Conservation (phyloP, 139 green algal species). For the Diplosphaera chodatii region DNA sequence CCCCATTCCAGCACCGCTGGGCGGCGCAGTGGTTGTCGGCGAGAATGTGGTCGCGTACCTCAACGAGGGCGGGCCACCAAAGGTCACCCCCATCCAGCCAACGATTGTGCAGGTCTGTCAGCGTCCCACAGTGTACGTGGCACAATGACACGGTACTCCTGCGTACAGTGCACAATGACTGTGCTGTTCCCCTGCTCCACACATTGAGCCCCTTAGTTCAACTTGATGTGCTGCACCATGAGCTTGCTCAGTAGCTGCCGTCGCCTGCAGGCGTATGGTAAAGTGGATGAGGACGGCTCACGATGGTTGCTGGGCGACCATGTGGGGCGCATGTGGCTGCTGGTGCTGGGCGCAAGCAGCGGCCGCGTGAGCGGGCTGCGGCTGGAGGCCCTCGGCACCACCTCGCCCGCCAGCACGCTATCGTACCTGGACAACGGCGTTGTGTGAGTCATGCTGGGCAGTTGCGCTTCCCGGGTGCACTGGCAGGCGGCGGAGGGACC, state of each 20-base stretch:
- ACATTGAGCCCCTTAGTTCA: too few relatives aligned
- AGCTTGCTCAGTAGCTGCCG: too few relatives aligned
- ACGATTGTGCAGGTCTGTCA: too few relatives aligned
- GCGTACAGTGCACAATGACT: too few relatives aligned
- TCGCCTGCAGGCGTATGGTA: constrained; percentile 56
- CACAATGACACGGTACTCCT: too few relatives aligned
- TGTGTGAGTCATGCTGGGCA: too few relatives aligned
- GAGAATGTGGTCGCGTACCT: constrained; percentile 79
- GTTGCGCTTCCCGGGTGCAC: too few relatives aligned
- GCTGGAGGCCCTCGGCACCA: constrained; percentile 76
- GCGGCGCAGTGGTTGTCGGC: constrained; percentile 79
- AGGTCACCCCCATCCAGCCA: constrained; percentile 14
- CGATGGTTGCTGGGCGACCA: constrained; percentile 83
- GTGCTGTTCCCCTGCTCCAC: too few relatives aligned
- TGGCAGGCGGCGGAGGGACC: too few relatives aligned
- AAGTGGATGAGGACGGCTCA: constrained; percentile 74
- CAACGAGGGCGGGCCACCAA: constrained; percentile 19
- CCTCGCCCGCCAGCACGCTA: constrained; percentile 61
- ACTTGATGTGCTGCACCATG: too few relatives aligned
- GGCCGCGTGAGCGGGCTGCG: constrained; percentile 60
- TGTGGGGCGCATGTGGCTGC: constrained; percentile 71
- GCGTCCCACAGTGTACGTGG: too few relatives aligned
- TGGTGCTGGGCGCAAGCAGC: constrained; percentile 70
- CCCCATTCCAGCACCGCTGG: constrained; percentile 67
- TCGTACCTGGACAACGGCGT: constrained; percentile 91